These are phyloP conservation scores for Boletus sensibilis DNA, from an alignment of 768 basidiomycete species.

Conservation along the genomic window DNA sequence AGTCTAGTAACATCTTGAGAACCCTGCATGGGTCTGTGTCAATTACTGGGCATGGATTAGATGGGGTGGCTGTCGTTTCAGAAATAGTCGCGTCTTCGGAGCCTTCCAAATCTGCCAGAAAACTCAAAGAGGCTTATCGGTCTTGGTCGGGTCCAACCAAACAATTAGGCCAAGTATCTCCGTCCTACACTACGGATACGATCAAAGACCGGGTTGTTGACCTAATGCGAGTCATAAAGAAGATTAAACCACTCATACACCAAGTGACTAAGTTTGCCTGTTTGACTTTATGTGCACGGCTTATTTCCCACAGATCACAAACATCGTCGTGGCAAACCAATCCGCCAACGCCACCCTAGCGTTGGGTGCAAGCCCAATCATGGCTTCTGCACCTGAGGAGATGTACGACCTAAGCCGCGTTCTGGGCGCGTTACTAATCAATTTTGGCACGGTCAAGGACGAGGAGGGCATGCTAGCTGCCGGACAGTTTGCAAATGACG, in stretches of 20 bases:
- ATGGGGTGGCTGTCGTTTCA: constrained; percentile 88
- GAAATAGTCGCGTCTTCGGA: constrained; percentile 71
- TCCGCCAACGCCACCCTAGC: constrained; percentile 89
- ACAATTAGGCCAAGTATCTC: background rate
- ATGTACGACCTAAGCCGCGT: constrained; percentile 74
- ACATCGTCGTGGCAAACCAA: constrained; percentile 84
- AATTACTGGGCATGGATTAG: constrained; percentile 52
- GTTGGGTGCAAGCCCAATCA: constrained; percentile 87
- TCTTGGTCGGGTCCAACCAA: constrained; percentile 16
- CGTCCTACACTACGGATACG: constrained; percentile 27
- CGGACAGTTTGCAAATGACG: constrained; percentile 66
- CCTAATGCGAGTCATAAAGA: constrained; percentile 53
- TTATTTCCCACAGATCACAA: constrained; percentile 65
- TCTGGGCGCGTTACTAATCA: constrained; percentile 72
- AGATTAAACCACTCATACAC: constrained; percentile 70
- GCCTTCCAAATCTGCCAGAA: constrained; percentile 52
- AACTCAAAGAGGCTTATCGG: constrained; percentile 42
- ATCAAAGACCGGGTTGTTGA: constrained; percentile 45
- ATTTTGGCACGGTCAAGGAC: constrained; percentile 79
- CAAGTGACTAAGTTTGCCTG: constrained; percentile 46
- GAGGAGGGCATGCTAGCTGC: constrained; percentile 75
- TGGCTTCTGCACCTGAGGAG: constrained; percentile 83
- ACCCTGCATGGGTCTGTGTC: constrained; percentile 73
- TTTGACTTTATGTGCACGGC: background rate
- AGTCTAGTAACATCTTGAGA: constrained; percentile 70